phyloP scores from a whole-genome alignment of 371 early-diverging fungal species.

The Mortierella sp. region DNA sequence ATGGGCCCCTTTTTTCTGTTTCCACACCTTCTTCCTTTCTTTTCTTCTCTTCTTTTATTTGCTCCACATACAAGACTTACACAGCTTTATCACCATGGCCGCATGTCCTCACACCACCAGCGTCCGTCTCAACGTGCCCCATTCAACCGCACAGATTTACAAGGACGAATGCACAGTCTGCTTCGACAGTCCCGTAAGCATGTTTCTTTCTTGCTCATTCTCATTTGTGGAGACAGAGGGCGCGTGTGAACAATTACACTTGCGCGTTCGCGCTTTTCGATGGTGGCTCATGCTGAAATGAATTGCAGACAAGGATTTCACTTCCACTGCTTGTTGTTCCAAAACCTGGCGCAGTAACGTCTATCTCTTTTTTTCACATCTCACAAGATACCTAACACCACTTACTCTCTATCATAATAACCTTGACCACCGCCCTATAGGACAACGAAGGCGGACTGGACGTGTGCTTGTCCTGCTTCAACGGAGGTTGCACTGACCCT shows the following conservation, averaged over 20 bases:
- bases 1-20: not conserved
- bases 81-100: conserved; percentile 28
- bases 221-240: not conserved
- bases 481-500: conserved; percentile 84
- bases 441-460: conserved; percentile 84
- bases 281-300: not conserved
- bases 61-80: not conserved
- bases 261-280: conserved; percentile 1
- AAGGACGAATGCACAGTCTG: conserved; percentile 98
- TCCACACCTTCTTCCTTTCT: conserved; percentile 1
- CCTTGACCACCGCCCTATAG: conserved; percentile 47
- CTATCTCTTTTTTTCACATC: not conserved
- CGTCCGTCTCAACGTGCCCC: conserved; percentile 57
- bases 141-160: conserved; percentile 75
- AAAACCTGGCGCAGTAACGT: not conserved
- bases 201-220: not conserved
- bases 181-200: conserved; percentile 87
- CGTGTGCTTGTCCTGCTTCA: conserved; percentile 95
- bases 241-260: conserved; percentile 2
- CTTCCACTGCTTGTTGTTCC: not conserved
- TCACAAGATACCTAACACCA: not conserved
- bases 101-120: conserved; percentile 47
- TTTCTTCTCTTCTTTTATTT: not conserved
- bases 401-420: not conserved
- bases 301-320: no score